Evolutionary conservation across 148 eudicot species (phyloP), one percentile per base, ranked within the genome.

Genomic region (Salicornia ramosissima): DNA sequence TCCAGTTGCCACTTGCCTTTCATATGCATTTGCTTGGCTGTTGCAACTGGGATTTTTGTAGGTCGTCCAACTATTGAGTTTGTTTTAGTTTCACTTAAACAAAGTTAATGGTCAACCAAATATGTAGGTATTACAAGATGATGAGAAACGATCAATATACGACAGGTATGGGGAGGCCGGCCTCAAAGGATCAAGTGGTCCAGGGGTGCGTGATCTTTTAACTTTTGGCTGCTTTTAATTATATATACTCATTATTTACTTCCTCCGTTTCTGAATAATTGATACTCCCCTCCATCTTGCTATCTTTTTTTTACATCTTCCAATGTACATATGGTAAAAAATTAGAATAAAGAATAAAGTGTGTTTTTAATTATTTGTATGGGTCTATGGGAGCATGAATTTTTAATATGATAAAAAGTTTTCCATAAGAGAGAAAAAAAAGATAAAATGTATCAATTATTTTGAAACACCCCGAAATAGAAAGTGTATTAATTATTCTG

Each of bases 101-200:
- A 1, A 34, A 52, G 18, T 64, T 67, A 51, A 42, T 50, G 31
- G 64, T 22, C 40, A 14, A 29, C 40, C 31, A 29, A 52, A 53
- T 45, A 6, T 67, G 71, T 90, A 94, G 99, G 97, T 90, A 51
- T 80, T 94, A 69, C 90, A 97, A n/a, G 99, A 94, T 75, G 97
- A 94, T 73, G 97, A 94, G 81, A 94, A 91, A 74, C 92, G 92
- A 69, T 86, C 99, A 45, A 90, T 94, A 71, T 94, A 94, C 81
- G 99, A 94, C 75, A 83, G 75, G 74, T 94, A 89, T 66, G 99
- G 99, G 42, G 99, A 94, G 83, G 99, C 91, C 52, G 99, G 99
- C 51, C 96, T 94, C 65, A 94, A 88, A 84, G 99, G 99, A 31
- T 87, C 86, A 42, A 74, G 81, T 77, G 98, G 97, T 75, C 83